A percentile compares a stretch with the other conserved stretches of the same genome.
Conservation (phyloP, 2,329 filamentous ascomycete species). For the Colletotrichum chlorophyti region DNA sequence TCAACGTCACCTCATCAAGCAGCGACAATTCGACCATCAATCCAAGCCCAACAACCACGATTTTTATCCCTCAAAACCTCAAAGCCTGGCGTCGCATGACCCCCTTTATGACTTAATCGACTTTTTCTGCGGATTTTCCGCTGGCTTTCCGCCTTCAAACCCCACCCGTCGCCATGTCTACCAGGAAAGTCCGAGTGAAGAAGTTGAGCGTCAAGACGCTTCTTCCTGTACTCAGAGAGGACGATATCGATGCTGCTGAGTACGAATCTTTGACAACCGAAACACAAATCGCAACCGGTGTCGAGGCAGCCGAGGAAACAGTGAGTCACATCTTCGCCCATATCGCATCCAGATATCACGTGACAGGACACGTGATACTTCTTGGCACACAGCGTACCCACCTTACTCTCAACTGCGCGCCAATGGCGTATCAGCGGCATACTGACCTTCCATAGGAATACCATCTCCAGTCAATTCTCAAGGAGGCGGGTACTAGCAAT, state of each 20-base stretch:
- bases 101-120: slow-evolving; percentile 67
- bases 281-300: slow-evolving; percentile 91
- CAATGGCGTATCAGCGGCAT: slow-evolving; percentile 16
- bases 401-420: background rate
- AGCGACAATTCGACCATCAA: slow-evolving; percentile 58
- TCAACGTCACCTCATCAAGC: slow-evolving; percentile 63
- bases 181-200: slow-evolving; percentile 79
- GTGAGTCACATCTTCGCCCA: slow-evolving; percentile 65
- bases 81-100: slow-evolving; percentile 58
- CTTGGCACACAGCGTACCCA: slow-evolving; percentile 16
- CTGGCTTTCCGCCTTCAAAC: slow-evolving; percentile 48
- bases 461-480: slow-evolving; percentile 85
- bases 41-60: slow-evolving; percentile 56
- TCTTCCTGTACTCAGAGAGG: slow-evolving; percentile 85
- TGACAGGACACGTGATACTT: slow-evolving; percentile 52
- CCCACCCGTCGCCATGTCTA: slow-evolving; percentile 61
- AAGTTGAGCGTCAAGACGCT: slow-evolving; percentile 93
- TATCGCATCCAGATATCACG: slow-evolving; percentile 52
- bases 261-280: slow-evolving; percentile 87
- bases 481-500: slow-evolving; percentile 60
- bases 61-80: slow-evolving; percentile 62
- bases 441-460: slow-evolving; percentile 73
- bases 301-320: slow-evolving; percentile 96
- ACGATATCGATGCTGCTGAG: slow-evolving; percentile 85
- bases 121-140: slow-evolving; percentile 70